These are phyloP conservation scores for Lenzites betulinus DNA, from an alignment of 768 basidiomycete species.

Conservation along the genomic window DNA sequence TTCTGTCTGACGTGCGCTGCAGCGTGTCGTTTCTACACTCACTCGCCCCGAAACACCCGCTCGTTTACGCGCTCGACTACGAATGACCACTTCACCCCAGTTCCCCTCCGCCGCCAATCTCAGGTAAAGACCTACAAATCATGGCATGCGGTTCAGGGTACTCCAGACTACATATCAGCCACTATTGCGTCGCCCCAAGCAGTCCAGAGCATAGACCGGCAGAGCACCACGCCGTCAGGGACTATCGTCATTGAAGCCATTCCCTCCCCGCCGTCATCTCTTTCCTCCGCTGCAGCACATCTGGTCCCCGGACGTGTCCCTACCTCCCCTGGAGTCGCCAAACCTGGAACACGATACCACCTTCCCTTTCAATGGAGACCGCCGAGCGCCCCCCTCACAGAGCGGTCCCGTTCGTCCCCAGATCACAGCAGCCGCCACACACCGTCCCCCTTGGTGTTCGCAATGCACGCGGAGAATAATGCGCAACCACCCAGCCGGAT, in stretches of 20 bases:
- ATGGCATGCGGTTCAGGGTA: slow-evolving; percentile 14
- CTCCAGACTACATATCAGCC: slow-evolving; percentile 3
- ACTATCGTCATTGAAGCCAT: slow-evolving; percentile 18
- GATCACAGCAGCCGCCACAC: slow-evolving; percentile 13
- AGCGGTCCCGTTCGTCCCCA: slow-evolving; percentile 4
- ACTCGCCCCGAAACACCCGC: slow-evolving; percentile 10
- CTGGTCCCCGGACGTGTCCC: slow-evolving; percentile 17
- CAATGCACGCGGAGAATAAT: slow-evolving; percentile 19
- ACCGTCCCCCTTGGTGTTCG: slow-evolving; percentile 31
- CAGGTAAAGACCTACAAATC: background rate
- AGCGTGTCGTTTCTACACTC: slow-evolving; percentile 31
- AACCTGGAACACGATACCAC: slow-evolving; percentile 19
- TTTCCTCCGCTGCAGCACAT: slow-evolving; percentile 12
- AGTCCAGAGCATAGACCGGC: slow-evolving; percentile 7
- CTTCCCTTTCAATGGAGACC: slow-evolving; percentile 24
- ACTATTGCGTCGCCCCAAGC: slow-evolving; percentile 1
- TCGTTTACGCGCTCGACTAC: slow-evolving; percentile 3
- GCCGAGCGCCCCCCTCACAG: slow-evolving; percentile 4
- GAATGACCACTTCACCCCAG: slow-evolving; percentile 22
- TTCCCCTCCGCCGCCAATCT: slow-evolving; percentile 20
- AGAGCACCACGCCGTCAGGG: slow-evolving; percentile 16
- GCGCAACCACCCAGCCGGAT: slow-evolving; percentile 4
- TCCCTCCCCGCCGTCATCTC: slow-evolving; percentile 21
- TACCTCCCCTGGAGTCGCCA: slow-evolving; percentile 7
- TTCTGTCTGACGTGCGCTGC: slow-evolving; percentile 50